These are phyloP conservation scores for Ustulina deusta DNA, from an alignment of 2,329 filamentous ascomycete genomes.

Conservation along the genomic window DNA sequence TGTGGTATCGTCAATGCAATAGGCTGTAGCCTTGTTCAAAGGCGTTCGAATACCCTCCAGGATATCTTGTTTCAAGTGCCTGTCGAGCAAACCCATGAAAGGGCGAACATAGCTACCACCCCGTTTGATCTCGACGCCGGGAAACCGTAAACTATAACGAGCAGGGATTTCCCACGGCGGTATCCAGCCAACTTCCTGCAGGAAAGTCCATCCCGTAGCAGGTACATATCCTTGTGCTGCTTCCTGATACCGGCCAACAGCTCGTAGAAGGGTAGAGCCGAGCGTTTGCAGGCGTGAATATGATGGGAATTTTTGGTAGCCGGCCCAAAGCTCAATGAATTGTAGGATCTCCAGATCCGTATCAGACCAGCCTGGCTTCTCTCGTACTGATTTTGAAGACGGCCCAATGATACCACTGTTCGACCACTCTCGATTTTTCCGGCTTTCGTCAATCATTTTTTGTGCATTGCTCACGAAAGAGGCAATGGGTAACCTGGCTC, in stretches of 20 bases:
- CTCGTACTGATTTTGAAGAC: conserved; percentile 39
- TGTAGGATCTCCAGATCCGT: conserved; percentile 68
- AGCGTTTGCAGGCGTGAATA: conserved; percentile 68
- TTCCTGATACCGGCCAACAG: conserved; percentile 69
- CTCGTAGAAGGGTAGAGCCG: conserved; percentile 73
- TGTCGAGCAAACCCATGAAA: conserved; percentile 50
- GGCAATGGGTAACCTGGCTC: conserved; percentile 5
- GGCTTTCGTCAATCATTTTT: conserved; percentile 63
- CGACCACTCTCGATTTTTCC: conserved; percentile 62
- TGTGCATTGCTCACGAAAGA: conserved; percentile 64
- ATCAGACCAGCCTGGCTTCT: conserved; percentile 57
- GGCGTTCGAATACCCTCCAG: conserved; percentile 66
- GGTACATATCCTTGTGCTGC: conserved; percentile 59
- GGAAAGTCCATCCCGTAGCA: conserved; percentile 70
- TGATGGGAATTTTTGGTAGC: conserved; percentile 64
- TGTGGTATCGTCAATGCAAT: conserved; percentile 76
- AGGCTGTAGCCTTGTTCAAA: conserved; percentile 71
- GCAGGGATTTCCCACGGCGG: conserved; percentile 76
- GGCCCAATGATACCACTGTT: conserved; percentile 63
- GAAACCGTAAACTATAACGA: conserved; percentile 70
- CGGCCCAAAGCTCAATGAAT: conserved; percentile 78
- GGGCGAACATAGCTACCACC: conserved; percentile 57
- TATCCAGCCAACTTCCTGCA: conserved; percentile 81
- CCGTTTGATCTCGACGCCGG: conserved; percentile 59
- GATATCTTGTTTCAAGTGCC: conserved; percentile 57